phyloP scores from a whole-genome alignment of 2,329 filamentous ascomycete genomes.

The Colletotrichum sojae region DNA sequence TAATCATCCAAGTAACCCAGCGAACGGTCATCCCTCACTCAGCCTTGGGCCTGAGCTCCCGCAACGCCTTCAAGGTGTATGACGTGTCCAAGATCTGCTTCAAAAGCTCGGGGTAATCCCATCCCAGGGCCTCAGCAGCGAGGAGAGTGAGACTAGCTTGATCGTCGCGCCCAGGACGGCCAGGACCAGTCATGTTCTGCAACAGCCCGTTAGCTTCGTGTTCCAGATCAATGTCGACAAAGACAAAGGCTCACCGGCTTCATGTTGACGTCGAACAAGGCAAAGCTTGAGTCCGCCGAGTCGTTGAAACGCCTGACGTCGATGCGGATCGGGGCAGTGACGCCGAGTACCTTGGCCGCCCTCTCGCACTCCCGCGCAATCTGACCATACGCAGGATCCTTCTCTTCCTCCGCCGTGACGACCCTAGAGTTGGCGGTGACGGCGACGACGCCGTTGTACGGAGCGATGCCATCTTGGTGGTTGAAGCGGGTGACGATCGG shows the following conservation, averaged over 20 bases:
- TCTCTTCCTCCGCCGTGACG: conserved; percentile 48
- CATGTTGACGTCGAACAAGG: conserved; percentile 66
- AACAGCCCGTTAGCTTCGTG: accelerated
- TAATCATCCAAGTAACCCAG: conserved; percentile 51
- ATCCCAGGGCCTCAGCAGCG: conserved; percentile 58
- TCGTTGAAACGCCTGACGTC: conserved; percentile 58
- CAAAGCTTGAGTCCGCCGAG: conserved; percentile 52
- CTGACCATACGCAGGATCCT: conserved; percentile 49
- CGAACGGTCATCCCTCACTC: conserved; percentile 44
- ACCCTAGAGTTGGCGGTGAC: conserved; percentile 62
- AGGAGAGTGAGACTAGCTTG: conserved; percentile 62
- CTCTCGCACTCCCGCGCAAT: conserved; percentile 56
- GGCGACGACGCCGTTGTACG: conserved; percentile 63
- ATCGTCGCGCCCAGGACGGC: conserved; percentile 61
- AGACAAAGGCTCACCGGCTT: conserved; percentile 57
- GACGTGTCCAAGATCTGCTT: conserved; percentile 49
- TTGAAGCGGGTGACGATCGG: conserved; percentile 63
- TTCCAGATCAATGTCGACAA: too few relatives aligned
- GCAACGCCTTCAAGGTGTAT: neutral
- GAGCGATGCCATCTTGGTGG: conserved; percentile 61
- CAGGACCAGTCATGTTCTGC: conserved; percentile 55
- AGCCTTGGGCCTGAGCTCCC: neutral
- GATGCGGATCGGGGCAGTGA: conserved; percentile 61
- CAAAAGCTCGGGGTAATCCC: conserved; percentile 57
- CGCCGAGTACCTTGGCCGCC: conserved; percentile 54